Base-by-base conservation (phyloP, 768 basidiomycete species). In the Leccinum truebloodii region DNA sequence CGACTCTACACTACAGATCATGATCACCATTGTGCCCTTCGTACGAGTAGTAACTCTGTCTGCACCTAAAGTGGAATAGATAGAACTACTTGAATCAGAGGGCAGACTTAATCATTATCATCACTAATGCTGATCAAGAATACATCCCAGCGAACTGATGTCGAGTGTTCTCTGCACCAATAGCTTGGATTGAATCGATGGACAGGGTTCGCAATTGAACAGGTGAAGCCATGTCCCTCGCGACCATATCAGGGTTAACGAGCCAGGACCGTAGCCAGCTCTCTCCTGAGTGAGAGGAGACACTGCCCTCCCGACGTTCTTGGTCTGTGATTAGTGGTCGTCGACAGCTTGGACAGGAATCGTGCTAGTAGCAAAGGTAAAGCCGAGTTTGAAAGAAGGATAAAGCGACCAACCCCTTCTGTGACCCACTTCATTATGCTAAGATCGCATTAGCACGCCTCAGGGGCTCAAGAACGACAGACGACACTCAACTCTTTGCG, bases 321-420 rank as follows among this genome's bases (percentile, higher is more conserved):
- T 60, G 60, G 8, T 62, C 63, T 10, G 64, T 46, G n/a, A 81
- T 59, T 10, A 89, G 74, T 37, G 75, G 72, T 22, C 75, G 76
- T 52, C 88, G 85, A 71, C 88, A 89, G 59, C 83, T 79, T 14
- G 88, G 88, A 69, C 88, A 90, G 2, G 88, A 84, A 54, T 83
- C 78, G 59, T 86, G 81, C 86, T 87, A 58, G 51, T 32, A 49
- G 55, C 46, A n/a, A 48, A 60, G 44, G 59, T 68, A 32, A 65
- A 65, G 22, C 18, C 24, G 26, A 35, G 49, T 46, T 59, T 39
- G 24, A 51, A 32, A 58, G 13, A 39, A 39, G 24, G 30, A 58
- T 28, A 58, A 62, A 54, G 49, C 34, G 22, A 78, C 83, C 57
- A 68, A 88, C 88, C 50, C 82, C 84, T 54, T 81, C 81, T 24